phyloP scores from a whole-genome alignment of 768 basidiomycete species.

The Royoungia palumana region DNA sequence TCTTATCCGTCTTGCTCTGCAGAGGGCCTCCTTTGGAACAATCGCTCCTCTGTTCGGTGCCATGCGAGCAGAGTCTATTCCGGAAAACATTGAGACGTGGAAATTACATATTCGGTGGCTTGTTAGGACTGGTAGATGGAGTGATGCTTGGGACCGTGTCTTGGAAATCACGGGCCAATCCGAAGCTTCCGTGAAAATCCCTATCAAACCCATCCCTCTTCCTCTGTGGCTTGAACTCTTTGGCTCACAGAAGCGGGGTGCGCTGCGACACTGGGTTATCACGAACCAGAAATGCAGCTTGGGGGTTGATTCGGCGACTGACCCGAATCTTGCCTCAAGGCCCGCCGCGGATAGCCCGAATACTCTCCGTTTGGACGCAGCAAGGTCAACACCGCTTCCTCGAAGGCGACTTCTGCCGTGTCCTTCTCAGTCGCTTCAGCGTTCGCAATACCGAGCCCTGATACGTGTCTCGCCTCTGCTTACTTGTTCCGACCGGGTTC shows the following conservation, averaged over 20 bases:
- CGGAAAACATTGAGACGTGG: conserved; percentile 50
- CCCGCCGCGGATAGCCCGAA: too few species aligned
- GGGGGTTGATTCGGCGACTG: not conserved
- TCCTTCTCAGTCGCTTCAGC: conserved; percentile 13
- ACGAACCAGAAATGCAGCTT: not conserved
- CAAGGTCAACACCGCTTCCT: not conserved
- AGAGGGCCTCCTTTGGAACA: conserved; percentile 45
- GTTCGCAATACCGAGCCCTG: conserved; percentile 35
- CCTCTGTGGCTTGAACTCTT: conserved; percentile 64
- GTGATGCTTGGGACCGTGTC: conserved; percentile 51
- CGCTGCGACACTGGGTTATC: conserved; percentile 21
- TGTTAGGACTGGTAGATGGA: conserved; percentile 54
- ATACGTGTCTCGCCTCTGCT: conserved; percentile 42
- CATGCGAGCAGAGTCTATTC: conserved; percentile 45
- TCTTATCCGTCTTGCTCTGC: conserved; percentile 48
- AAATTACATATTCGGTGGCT: conserved; percentile 56
- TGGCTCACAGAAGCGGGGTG: conserved; percentile 39
- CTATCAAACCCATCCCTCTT: conserved; percentile 34
- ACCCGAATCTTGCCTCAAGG: too few species aligned
- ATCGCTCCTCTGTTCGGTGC: conserved; percentile 42
- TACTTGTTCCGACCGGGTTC: conserved; percentile 30
- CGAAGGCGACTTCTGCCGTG: conserved; percentile 16
- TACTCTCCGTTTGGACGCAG: not conserved
- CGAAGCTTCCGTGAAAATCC: conserved; percentile 1
- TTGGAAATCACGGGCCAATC: conserved; percentile 18